Base-by-base conservation (phyloP, 2,329 filamentous ascomycete species). In the Phialophora expanda region DNA sequence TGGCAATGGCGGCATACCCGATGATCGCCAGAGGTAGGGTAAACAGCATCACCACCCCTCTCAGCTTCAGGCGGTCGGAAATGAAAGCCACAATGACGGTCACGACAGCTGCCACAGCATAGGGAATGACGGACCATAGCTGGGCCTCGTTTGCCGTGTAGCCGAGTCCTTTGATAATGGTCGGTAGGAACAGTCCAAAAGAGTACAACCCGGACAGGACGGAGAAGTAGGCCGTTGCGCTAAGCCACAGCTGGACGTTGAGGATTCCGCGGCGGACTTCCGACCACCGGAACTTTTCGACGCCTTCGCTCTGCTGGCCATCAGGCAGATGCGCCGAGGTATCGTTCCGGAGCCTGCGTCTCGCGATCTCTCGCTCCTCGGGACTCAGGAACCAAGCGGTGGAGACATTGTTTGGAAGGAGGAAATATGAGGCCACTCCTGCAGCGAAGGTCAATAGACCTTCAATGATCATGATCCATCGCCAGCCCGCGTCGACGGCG, bases 201-300 rank as follows among this genome's bases (percentile, higher is more conserved):
- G 88, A 88, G 75, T 93, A 93, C 2, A 92, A 80, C 1, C 91
- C 91, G 86, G 92, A 92, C 75, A 93, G 94, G 67, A 93, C 88
- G 57, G 90, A 77, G 76, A 91, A 90, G 74, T 89, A 89, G 9
- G 86, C 89, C 1, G 85, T 80, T 77, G 87, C 94, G 24, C 89
- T 95, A 80, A 96, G 95, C 89, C 90, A 95, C 74, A 96, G 92
- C 65, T 85, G 88, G 17, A 94, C 71, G 6, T 87, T 88, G 66
- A 88, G 78, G 14, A 89, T 70, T 12, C 87, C 88, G 14, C 86
- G 84, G 84, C 86, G 91, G 67, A 95, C 84, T 75, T 91, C 93
- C 6, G 81, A 79, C 81, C 86, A 88, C 70, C 88, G 86, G 79
- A 93, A 95, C 12, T 88, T 82, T 74, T 96, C 92, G 0, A 82